phyloP scores from a whole-genome alignment of 345 rosid species.

The Citrus inodora region DNA sequence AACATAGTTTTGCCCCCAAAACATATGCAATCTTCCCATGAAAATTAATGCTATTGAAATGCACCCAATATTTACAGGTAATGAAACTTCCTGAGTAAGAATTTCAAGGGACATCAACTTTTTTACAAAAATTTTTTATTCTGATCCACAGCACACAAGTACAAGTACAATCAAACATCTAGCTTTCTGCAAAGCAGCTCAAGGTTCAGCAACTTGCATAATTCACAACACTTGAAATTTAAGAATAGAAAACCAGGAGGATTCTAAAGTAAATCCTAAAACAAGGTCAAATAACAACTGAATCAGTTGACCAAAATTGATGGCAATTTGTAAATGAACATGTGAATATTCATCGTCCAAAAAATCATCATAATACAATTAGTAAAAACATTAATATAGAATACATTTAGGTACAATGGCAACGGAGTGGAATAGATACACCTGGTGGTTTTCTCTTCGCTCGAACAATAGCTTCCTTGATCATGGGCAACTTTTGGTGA shows the following conservation, averaged over 20 bases:
- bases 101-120: not conserved
- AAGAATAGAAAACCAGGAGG: not conserved
- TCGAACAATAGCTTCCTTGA: slow-evolving; percentile 67
- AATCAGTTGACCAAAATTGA: not conserved
- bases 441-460: slow-evolving; percentile 74
- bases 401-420: slow-evolving; percentile 66
- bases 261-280: not conserved
- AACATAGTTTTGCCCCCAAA: too few relatives aligned
- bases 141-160: not conserved
- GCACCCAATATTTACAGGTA: too few relatives aligned
- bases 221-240: not conserved
- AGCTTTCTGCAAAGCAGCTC: not conserved
- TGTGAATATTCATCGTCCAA: not conserved
- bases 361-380: not conserved
- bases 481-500: slow-evolving; percentile 63
- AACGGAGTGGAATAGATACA: slow-evolving; percentile 61
- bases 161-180: not conserved
- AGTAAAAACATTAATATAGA: not conserved
- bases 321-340: not conserved
- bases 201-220: not conserved
- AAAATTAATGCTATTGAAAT: too few relatives aligned
- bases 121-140: not conserved
- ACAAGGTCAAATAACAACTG: not conserved
- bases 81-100: not conserved
- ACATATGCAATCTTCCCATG: not conserved